A percentile compares a stretch with the other conserved stretches of the same genome.
Evolutionary conservation across 225 moss, liverwort and hornwort genomes (phyloP).

Genomic region (Neckera pumila): DNA sequence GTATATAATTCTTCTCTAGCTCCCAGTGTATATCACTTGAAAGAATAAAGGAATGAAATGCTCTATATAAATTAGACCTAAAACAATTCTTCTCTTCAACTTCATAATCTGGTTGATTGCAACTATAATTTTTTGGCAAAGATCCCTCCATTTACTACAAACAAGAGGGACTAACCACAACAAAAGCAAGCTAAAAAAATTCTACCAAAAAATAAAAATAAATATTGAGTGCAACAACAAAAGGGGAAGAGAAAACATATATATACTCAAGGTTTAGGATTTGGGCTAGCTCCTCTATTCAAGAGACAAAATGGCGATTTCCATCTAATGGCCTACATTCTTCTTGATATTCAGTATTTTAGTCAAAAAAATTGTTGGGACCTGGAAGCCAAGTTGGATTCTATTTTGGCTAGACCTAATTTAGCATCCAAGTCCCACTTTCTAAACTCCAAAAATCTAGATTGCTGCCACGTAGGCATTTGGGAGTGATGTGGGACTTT

Average conservation of each 20-base stretch:
- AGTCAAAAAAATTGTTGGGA: neutral
- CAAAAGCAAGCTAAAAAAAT: neutral
- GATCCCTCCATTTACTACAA: neutral
- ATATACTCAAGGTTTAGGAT: neutral
- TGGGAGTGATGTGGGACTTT: neutral
- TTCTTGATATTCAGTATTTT: neutral
- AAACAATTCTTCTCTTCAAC: neutral
- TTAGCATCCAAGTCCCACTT: neutral
- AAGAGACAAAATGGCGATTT: fast-evolving
- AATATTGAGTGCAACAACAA: neutral
- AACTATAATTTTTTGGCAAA: neutral
- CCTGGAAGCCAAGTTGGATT: neutral
- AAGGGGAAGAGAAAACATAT: fast-evolving
- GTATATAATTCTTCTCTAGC: neutral
- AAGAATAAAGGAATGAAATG: neutral
- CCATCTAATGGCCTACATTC: fast-evolving
- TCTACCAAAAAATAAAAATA: neutral
- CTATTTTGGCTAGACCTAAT: neutral
- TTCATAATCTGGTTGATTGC: neutral
- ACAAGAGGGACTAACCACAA: neutral
- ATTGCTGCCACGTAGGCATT: fast-evolving
- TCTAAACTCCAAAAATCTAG: fast-evolving
- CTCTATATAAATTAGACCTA: fast-evolving
- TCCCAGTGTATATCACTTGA: fast-evolving
- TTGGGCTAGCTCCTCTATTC: neutral